Conservation (phyloP, 805 yeast genomes). For the Nakazawaea ambrosiae region DNA sequence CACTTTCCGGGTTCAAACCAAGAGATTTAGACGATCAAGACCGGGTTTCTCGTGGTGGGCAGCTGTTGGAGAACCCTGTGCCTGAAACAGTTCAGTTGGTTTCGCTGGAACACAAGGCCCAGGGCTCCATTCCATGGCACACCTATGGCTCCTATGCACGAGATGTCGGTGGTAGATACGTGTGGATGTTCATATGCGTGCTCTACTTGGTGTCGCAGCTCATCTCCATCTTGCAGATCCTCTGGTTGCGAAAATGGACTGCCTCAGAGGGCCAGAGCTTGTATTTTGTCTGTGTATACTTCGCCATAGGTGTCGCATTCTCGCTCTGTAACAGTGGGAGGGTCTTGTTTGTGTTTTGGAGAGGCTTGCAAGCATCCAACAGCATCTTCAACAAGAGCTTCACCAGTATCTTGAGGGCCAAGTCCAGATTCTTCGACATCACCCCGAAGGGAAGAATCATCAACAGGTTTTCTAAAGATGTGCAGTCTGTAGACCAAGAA, state of each 20-base stretch:
- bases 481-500: slow-evolving; percentile 68
- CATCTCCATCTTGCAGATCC: slow-evolving; percentile 63
- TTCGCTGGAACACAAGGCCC: slow-evolving; percentile 76
- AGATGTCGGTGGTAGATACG: slow-evolving; percentile 57
- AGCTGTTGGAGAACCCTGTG: slow-evolving; percentile 36
- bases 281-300: slow-evolving; percentile 57
- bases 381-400: slow-evolving; percentile 57
- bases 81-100: slow-evolving; percentile 52
- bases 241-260: slow-evolving; percentile 91
- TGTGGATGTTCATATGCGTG: slow-evolving; percentile 40
- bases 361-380: slow-evolving; percentile 67
- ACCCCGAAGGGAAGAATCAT: slow-evolving; percentile 80
- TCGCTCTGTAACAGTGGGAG: slow-evolving; percentile 47
- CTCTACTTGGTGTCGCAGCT: slow-evolving; percentile 53
- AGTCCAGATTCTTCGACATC: slow-evolving; percentile 83
- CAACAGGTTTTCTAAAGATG: slow-evolving; percentile 76
- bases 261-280: slow-evolving; percentile 30
- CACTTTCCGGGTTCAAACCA: neutral
- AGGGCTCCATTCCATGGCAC: slow-evolving; percentile 74
- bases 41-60: no score
- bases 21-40: no score
- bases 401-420: slow-evolving; percentile 55
- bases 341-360: slow-evolving; percentile 47
- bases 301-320: slow-evolving; percentile 50
- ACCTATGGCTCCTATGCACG: slow-evolving; percentile 66